Base-by-base conservation (phyloP, 345 rosid species). In the Jatropha curcas region DNA sequence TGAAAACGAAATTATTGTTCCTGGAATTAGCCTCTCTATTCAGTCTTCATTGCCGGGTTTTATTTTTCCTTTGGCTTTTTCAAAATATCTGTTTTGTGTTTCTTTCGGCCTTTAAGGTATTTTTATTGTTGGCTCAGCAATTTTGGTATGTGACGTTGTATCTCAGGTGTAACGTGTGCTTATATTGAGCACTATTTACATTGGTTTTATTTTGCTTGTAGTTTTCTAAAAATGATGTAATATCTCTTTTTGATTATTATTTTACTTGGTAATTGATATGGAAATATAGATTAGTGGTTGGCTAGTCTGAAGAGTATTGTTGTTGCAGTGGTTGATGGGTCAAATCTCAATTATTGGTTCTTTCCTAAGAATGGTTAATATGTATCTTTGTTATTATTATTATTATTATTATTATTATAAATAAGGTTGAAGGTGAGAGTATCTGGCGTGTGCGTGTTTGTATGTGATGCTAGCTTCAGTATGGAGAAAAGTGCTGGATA, bases 281-380 rank as follows among this genome's bases (percentile, higher is more conserved):
- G 67, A 69, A 60, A 51, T 60, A 68, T 69, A 65, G 37, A 65
- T 51, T 71, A 65, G 63, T 71, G 51, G 77, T 75, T 80, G 81
- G 72, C 28, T 68, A 67, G 35, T 69, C 8, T 31, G 53, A 14
- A 43, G 30, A 41, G 70, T 28, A 33, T 62, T 73, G 63, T 59
- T 71, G 72, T 71, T 78, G 78, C 20, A 79, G 70, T 72, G 67
- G 79, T 77, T 79, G 57, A 60, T 28, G 2, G 63, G 79, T 83
- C 83, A 76, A 39, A 60, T 81, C 62, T 33, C 50, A 67, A 76
- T 69, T 71, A 43, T 60, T 79, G 80, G 35, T 67, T 78, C 55
- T 74, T 70, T 66, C 59, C 69, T 74, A 43, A 41, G 60, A 74
- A 63, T 63, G 58, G 70, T 48, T 74, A 41, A 39, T 61, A 19